phyloP scores from a whole-genome alignment of 305 asterid genomes.

The Ruellia speciosa region DNA sequence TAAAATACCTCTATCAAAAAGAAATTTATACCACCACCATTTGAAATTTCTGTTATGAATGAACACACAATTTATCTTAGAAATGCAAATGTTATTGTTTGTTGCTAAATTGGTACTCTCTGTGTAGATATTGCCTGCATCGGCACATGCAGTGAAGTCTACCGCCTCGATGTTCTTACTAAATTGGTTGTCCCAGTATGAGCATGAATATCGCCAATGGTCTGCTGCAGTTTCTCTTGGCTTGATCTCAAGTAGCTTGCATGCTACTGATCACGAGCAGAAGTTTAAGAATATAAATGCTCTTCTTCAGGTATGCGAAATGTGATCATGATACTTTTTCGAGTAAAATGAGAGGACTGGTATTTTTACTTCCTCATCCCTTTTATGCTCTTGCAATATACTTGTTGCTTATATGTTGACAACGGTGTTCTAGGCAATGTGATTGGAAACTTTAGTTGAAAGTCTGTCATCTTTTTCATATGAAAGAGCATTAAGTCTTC shows the following conservation, averaged over 20 bases:
- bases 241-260: slow-evolving; percentile 82
- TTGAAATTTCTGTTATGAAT: too few species aligned
- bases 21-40: too few species aligned
- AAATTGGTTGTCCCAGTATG: slow-evolving; percentile 73
- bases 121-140: slow-evolving; percentile 66
- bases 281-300: slow-evolving; percentile 62
- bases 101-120: slow-evolving; percentile 22
- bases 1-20: too few species aligned
- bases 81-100: not conserved
- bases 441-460: slow-evolving; percentile 9
- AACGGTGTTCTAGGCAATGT: slow-evolving; percentile 1
- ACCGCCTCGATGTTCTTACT: slow-evolving; percentile 71
- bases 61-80: not conserved
- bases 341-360: not conserved
- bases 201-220: slow-evolving; percentile 93
- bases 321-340: not conserved
- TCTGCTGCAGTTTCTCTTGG: slow-evolving; percentile 95
- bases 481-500: slow-evolving; percentile 11
- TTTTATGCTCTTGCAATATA: slow-evolving; percentile 14
- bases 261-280: slow-evolving; percentile 77
- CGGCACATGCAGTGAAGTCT: slow-evolving; percentile 59
- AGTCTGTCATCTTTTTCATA: slow-evolving; percentile 2
- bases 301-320: slow-evolving; percentile 64
- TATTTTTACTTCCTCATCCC: not conserved
- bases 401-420: not conserved